Base-by-base conservation (phyloP, 1,284 basidiomycete genomes). In the Schizophyllum amplum region DNA sequence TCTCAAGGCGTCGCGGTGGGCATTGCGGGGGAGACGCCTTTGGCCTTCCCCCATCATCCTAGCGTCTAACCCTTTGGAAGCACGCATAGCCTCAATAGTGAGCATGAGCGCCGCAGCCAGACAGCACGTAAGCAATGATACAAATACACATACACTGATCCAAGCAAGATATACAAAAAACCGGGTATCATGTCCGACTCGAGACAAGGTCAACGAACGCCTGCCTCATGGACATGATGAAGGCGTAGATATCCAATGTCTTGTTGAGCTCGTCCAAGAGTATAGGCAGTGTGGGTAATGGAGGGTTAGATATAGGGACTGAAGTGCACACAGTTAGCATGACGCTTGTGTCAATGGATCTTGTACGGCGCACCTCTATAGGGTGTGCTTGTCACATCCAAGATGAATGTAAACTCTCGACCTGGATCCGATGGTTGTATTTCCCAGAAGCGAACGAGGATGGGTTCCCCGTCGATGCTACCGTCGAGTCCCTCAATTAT, bases 231-330 rank as follows among this genome's bases (percentile, higher is more conserved):
- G 73, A 71, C 55, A 76, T 79, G 52, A 90, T 79, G 64, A 91
- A 91, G 1, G 63, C 67, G 61, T 81, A 85, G 1, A 90, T 70
- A 59, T 90, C 81, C 26, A 78, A 69, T 1, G 79, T 78, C 27
- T 80, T 77, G 64, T 87, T 88, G 42, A 91, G 75, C 26, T 78
- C 75, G 58, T 82, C 84, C 23, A 89, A 69, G 4, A 89, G 72
- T 24, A 86, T 76, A 0, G 86, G 80, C 47, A 90, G 71, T 1
- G 76, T 72, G 0, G 84, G 81, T 4, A 90, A 72, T 21, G 76
- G 74, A 0, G 87, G 88, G 4, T 83, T 86, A 0, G 81, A 80
- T 11, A 85, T 87, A 24, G 86, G 75, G 0, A 90, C 88, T 90
- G 61, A 4, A 42, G 3, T 9, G 33, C 4, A 50, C 52, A 47